Evolutionary conservation across 140 eudicot species (phyloP), one percentile per base, ranked within the genome.

Genomic region (Cichorium intybus): DNA sequence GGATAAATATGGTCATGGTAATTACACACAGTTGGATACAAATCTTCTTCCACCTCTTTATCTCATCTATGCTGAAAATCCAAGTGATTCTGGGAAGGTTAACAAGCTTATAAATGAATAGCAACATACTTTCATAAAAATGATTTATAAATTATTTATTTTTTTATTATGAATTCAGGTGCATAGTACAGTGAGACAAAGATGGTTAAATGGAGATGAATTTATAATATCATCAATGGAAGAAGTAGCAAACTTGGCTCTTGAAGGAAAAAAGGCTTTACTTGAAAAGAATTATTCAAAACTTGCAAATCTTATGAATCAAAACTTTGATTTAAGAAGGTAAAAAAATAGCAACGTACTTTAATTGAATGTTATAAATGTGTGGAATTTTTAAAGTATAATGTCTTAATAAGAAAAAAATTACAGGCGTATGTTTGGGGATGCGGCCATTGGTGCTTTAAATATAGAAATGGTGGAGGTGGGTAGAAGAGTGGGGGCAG

Each of bases 381-480:
- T 23, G n/a, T 3, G 11, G 18, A 21, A 22, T 4, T 4, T 27
- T 27, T 2, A 2, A 4, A 27, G 5, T 6, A 27, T 4, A 10
- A 35, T 8, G 15, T 35, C 0, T 8, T 35, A 35, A 8, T 35
- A 35, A 35, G 43, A 35, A 35, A 10, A 3, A 35, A 35, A 35
- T 35, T 35, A 23, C 69, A 92, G 98, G 85, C 14, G 56, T 50
- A 92, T 92, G 96, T 92, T 92, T 77, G 96, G 96, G 10, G 96
- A 92, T 8, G 95, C 82, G 0, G 89, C 84, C 18, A 84, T 92
- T 9, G 98, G 98, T 18, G 84, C 82, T 17, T 45, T 88, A 22
- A 92, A 92, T 67, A 76, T 92, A 61, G 81, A 88, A 85, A 92
- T 92, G 98, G 96, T 92, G 70, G 95, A 92, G 74, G 68, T 85